Evolutionary conservation across 176 grass and related monocot species (phyloP).

Genomic region (Oryza glaberrima): DNA sequence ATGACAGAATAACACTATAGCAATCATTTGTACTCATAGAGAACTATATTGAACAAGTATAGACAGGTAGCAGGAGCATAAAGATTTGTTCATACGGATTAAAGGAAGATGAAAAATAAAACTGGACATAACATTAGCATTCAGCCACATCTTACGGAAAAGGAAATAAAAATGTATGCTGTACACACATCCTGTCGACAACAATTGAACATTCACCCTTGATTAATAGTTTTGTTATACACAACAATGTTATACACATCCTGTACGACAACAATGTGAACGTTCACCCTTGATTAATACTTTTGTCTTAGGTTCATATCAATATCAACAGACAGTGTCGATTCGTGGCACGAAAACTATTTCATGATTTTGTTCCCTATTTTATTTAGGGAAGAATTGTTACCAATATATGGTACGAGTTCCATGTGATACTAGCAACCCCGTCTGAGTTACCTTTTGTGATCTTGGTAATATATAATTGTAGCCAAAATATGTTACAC

Average conservation of each 20-base stretch:
- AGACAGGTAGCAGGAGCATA: neutral
- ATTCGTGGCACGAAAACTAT: slow-evolving; percentile 22
- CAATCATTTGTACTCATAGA: neutral
- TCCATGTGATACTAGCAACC: neutral
- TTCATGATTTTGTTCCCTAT: neutral
- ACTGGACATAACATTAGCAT: slow-evolving; percentile 13
- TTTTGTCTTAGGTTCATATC: slow-evolving; percentile 21
- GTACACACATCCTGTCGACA: no score
- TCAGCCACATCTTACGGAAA: neutral
- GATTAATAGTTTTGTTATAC: neutral
- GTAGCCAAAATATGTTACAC: slow-evolving; percentile 37
- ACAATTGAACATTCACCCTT: no score
- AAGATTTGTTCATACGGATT: slow-evolving; percentile 7
- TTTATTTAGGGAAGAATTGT: neutral
- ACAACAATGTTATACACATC: neutral
- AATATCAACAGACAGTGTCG: neutral
- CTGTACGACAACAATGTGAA: slow-evolving; percentile 15
- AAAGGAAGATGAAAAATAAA: neutral
- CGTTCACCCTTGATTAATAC: neutral
- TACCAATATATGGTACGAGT: neutral
- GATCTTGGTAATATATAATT: neutral
- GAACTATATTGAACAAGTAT: neutral
- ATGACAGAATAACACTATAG: neutral
- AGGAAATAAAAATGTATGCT: neutral
- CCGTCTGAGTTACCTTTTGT: neutral